phyloP scores from a whole-genome alignment of 192 early-diverging fungal species.

The Cladochytrium replicatum region DNA sequence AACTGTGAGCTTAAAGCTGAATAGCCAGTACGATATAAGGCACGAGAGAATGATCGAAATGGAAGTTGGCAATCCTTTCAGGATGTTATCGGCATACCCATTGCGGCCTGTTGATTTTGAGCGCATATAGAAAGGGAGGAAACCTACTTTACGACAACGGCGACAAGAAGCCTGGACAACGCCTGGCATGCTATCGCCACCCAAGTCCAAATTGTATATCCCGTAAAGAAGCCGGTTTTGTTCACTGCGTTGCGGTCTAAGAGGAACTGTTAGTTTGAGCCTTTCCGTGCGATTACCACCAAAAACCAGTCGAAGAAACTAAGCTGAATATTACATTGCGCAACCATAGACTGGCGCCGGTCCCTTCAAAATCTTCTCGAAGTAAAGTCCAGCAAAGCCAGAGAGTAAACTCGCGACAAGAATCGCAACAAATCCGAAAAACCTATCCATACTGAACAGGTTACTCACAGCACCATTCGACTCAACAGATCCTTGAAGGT shows the following conservation, averaged over 20 bases:
- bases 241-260: conserved; percentile 63
- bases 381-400: conserved; percentile 94
- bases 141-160: conserved; percentile 83
- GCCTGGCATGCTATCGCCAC: conserved; percentile 82
- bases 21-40: conserved; percentile 71
- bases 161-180: conserved; percentile 85
- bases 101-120: too few relatives aligned
- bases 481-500: too few relatives aligned
- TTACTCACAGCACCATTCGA: too few relatives aligned
- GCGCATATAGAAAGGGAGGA: neutral
- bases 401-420: conserved; percentile 78
- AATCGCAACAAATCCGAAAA: conserved; percentile 74
- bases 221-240: conserved; percentile 81
- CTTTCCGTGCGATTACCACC: too few relatives aligned
- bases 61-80: conserved; percentile 96
- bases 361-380: conserved; percentile 96
- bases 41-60: conserved; percentile 90
- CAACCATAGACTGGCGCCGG: conserved; percentile 70
- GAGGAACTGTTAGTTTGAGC: too few relatives aligned
- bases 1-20: conserved; percentile 65
- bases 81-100: conserved; percentile 89
- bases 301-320: conserved; percentile 56
- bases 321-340: conserved; percentile 92
- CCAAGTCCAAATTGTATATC: conserved; percentile 75
- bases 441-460: conserved; percentile 28